Base-by-base conservation (phyloP, 805 yeast species). In the Ogataea henricii region DNA sequence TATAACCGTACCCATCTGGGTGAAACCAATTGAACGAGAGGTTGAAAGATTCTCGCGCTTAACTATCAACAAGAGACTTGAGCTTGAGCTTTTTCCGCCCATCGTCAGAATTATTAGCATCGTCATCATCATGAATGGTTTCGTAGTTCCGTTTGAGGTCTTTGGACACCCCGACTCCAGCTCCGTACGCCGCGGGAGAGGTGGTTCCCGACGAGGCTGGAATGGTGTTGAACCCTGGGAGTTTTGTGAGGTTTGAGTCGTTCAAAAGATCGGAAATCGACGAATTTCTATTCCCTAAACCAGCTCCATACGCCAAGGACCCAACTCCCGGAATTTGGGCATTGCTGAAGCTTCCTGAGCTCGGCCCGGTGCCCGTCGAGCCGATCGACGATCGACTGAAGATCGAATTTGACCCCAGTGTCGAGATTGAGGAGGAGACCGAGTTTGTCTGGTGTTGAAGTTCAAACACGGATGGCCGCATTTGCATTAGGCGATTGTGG, bases 211-310 rank as follows among this genome's bases (percentile, higher is more conserved):
- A 32, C 14, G 49, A 9, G 9, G 23, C 22, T 7, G 43, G 46
- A 20, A 35, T 7, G 20, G 43, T n/a, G 33, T 17, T 16, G 17
- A 45, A 20, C 13, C 25, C 25, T 13, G 47, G 38, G 16, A 51
- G 22, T 29, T 49, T 47, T n/a, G 49, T 18, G 9, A 51, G 54
- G 17, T 40, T 49, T 25, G 60, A 59, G 23, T 57, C 54, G 40
- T 60, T 62, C 16, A 62, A 43, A 4, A 59, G 47, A 43, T 53
- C 62, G 1, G 64, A 58, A 17, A 62, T 57, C 14, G 64, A 60
- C 2, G 64, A 57, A 16, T 51, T 69, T 41, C 69, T 63, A 47
- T 43, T 40, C 12, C 6, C 32, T 12, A 25, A 16, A 34, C 37
- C 22, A 6, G 44, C 32, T 34, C 35, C 26, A 26, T 16, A 29